Conservation (phyloP, 768 basidiomycete species). For the Russula olivacea region DNA sequence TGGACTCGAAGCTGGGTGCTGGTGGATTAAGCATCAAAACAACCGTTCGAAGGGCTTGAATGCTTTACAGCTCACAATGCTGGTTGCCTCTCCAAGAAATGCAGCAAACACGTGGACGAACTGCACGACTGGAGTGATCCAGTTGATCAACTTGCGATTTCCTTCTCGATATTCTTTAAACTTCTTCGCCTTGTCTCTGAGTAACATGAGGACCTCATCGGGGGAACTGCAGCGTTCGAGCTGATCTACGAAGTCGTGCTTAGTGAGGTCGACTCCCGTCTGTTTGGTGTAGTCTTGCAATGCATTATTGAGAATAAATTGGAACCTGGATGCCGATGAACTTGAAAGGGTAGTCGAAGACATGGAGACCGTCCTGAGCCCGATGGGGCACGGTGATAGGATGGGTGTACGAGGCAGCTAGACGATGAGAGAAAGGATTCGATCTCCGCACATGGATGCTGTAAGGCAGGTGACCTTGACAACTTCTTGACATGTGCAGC, state of each 20-base stretch:
- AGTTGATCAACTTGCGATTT: constrained; percentile 9
- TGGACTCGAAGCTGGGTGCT: not conserved
- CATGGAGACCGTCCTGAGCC: not conserved
- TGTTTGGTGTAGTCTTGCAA: constrained; percentile 5
- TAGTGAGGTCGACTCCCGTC: constrained; percentile 8
- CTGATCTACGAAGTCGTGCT: not conserved
- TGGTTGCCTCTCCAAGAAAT: not conserved
- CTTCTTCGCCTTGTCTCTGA: constrained; percentile 2
- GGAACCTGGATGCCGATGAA: not conserved
- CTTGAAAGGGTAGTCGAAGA: not conserved
- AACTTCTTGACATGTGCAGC: not conserved
- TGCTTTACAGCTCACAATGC: not conserved
- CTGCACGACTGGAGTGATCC: constrained; percentile 2
- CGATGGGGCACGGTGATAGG: not conserved
- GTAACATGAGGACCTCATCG: not conserved
- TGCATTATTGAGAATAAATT: not conserved
- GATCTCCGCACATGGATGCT: not conserved
- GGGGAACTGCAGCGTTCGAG: constrained; percentile 1
- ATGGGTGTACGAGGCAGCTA: not conserved
- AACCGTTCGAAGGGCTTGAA: not conserved
- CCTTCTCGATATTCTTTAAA: constrained; percentile 13
- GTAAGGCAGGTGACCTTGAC: not conserved
- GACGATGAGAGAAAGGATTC: not conserved
- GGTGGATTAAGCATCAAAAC: not conserved
- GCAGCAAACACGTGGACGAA: constrained; percentile 5